These are phyloP conservation scores for Paecilomyces sp. DNA, from an alignment of 2,329 filamentous ascomycete species.

Conservation along the genomic window DNA sequence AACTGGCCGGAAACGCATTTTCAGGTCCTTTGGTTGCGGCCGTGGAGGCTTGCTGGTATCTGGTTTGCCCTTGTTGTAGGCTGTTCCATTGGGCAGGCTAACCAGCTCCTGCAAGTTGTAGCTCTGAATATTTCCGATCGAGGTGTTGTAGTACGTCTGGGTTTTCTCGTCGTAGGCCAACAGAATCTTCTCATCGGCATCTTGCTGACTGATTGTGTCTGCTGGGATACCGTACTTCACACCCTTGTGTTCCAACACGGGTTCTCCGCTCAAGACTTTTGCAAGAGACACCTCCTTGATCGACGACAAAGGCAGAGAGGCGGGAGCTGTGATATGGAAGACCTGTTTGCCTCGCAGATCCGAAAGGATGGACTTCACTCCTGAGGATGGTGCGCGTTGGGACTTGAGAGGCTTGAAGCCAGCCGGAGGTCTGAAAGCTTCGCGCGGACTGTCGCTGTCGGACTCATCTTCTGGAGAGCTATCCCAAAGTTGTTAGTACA, in stretches of 20 bases:
- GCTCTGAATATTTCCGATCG: slow-evolving; percentile 19
- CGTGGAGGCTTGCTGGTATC: slow-evolving; percentile 27
- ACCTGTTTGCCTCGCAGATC: slow-evolving; percentile 39
- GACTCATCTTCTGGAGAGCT: slow-evolving; percentile 6
- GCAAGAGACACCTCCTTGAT: slow-evolving; percentile 39
- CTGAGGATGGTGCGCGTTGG: slow-evolving; percentile 22
- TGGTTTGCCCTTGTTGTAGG: slow-evolving; percentile 14
- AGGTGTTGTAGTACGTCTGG: slow-evolving; percentile 23
- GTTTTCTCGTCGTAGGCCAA: slow-evolving; percentile 29
- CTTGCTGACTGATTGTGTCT: slow-evolving; percentile 22
- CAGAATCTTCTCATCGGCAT: slow-evolving; percentile 22
- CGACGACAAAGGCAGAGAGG: slow-evolving; percentile 35
- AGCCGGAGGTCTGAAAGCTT: slow-evolving; percentile 35
- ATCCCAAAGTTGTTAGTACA: slow-evolving; percentile 3
- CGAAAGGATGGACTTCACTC: slow-evolving; percentile 26
- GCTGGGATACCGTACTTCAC: slow-evolving; percentile 34
- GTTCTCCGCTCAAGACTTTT: slow-evolving; percentile 32
- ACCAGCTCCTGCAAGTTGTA: slow-evolving; percentile 32
- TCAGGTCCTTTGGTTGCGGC: slow-evolving; percentile 36
- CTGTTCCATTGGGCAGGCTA: slow-evolving; percentile 18
- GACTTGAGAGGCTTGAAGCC: slow-evolving; percentile 35
- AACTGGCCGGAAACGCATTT: slow-evolving; percentile 39
- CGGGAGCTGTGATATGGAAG: slow-evolving; percentile 42
- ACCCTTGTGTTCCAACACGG: slow-evolving; percentile 36
- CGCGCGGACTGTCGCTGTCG: slow-evolving; percentile 21